phyloP scores from a whole-genome alignment of 306 rosid genomes.

The Citrullus colocynthis region DNA sequence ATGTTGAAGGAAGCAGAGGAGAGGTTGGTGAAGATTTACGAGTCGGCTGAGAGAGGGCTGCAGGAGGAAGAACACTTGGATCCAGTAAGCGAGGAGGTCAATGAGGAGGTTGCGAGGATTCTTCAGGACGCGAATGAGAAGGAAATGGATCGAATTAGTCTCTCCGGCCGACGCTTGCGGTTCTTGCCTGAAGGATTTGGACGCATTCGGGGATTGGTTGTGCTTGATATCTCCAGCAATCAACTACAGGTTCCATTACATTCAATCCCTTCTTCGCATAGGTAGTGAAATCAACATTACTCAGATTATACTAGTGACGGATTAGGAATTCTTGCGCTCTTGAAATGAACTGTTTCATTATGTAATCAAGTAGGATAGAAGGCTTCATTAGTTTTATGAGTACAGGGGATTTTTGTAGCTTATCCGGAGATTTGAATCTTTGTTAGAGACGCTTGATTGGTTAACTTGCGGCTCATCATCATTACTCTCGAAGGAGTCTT shows the following conservation, averaged over 20 bases:
- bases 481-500: neutral
- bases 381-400: neutral
- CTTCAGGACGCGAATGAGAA: slow-evolving; percentile 50
- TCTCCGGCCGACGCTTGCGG: slow-evolving; percentile 38
- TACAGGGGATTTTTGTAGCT: neutral
- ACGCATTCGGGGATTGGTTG: slow-evolving; percentile 37
- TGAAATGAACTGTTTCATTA: neutral
- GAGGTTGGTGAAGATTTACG: slow-evolving; percentile 58
- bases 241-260: slow-evolving; percentile 40
- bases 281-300: neutral
- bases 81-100: slow-evolving; percentile 17
- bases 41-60: slow-evolving; percentile 22
- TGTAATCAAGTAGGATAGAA: neutral
- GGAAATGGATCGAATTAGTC: slow-evolving; percentile 40
- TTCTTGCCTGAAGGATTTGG: slow-evolving; percentile 65
- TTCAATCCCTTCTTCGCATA: neutral
- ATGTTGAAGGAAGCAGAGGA: slow-evolving; percentile 72
- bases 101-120: slow-evolving; percentile 58
- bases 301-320: neutral
- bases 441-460: neutral
- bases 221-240: slow-evolving; percentile 52
- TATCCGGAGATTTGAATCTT: neutral
- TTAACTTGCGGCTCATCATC: neutral
- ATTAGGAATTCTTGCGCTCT: neutral
- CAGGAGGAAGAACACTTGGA: neutral